Evolutionary conservation across 2,329 filamentous ascomycete genomes (phyloP).

Genomic region (Stachybotrys elegans): DNA sequence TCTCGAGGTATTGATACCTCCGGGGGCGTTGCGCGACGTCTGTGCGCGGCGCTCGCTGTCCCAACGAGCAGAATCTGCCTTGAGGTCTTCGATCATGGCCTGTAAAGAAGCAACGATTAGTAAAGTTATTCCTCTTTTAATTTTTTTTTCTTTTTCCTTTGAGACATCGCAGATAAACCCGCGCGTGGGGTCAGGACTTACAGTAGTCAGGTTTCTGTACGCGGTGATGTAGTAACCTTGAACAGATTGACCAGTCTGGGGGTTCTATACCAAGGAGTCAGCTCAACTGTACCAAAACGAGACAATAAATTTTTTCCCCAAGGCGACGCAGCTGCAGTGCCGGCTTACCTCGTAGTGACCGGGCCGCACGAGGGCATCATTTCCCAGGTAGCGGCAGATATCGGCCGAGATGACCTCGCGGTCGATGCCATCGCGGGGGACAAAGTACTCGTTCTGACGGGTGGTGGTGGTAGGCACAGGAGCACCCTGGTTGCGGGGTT

Average conservation of each 20-base stretch:
- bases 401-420: slow-evolving; percentile 80
- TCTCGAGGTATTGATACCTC: slow-evolving; percentile 55
- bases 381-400: slow-evolving; percentile 78
- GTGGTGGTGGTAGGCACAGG: slow-evolving; percentile 30
- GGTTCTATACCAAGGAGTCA: slow-evolving; percentile 36
- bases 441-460: slow-evolving; percentile 73
- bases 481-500: slow-evolving; percentile 30
- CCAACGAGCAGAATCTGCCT: slow-evolving; percentile 58
- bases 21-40: slow-evolving; percentile 46
- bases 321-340: background rate
- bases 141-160: no score
- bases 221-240: slow-evolving; percentile 74
- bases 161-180: no score
- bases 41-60: slow-evolving; percentile 55
- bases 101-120: no score
- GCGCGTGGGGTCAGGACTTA: slow-evolving; percentile 42
- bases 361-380: slow-evolving; percentile 74
- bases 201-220: slow-evolving; percentile 73
- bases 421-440: slow-evolving; percentile 74
- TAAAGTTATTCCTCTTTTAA: no score
- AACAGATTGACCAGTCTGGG: slow-evolving; percentile 53
- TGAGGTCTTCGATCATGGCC: slow-evolving; percentile 61
- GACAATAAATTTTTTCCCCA: no score
- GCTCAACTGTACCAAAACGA: no score
- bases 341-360: slow-evolving; percentile 63